Percentiles rank a stretch among this genome's conserved stretches.
Evolutionary conservation across 345 rosid genomes (phyloP).

Genomic region (Ricinus communis): DNA sequence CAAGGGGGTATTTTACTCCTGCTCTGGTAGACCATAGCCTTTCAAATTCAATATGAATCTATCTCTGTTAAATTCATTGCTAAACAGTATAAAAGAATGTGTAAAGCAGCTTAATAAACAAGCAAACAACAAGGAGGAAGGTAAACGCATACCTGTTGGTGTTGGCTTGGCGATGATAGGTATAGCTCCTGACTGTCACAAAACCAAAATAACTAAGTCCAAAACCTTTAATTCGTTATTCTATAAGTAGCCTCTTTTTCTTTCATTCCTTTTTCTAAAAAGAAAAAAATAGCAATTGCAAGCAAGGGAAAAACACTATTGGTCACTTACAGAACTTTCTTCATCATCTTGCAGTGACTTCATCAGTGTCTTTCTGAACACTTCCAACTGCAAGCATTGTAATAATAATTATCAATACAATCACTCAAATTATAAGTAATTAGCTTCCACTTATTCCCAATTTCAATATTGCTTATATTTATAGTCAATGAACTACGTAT

Average conservation of each 20-base stretch:
- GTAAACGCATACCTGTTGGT: constrained; percentile 54
- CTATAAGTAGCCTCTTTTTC: background rate
- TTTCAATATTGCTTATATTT: too few species aligned
- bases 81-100: too few species aligned
- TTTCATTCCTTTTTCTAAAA: too few species aligned
- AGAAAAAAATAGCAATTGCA: too few species aligned
- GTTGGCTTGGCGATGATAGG: constrained; percentile 77
- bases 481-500: too few species aligned
- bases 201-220: constrained; percentile 8
- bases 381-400: constrained; percentile 64
- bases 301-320: background rate
- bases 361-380: constrained; percentile 88
- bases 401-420: background rate
- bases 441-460: too few species aligned
- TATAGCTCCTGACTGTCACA: constrained; percentile 50
- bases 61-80: background rate
- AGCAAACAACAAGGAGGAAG: too few species aligned
- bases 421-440: too few species aligned
- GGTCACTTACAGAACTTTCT: constrained; percentile 51
- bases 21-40: too few species aligned
- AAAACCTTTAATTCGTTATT: constrained; percentile 5
- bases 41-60: constrained; percentile 1
- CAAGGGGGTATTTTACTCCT: too few species aligned
- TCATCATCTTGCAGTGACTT: constrained; percentile 87
- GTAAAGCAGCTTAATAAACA: too few species aligned